These are phyloP conservation scores for Straminergon stramineum DNA, from an alignment of 225 moss, liverwort and hornwort genomes.

Conservation along the genomic window DNA sequence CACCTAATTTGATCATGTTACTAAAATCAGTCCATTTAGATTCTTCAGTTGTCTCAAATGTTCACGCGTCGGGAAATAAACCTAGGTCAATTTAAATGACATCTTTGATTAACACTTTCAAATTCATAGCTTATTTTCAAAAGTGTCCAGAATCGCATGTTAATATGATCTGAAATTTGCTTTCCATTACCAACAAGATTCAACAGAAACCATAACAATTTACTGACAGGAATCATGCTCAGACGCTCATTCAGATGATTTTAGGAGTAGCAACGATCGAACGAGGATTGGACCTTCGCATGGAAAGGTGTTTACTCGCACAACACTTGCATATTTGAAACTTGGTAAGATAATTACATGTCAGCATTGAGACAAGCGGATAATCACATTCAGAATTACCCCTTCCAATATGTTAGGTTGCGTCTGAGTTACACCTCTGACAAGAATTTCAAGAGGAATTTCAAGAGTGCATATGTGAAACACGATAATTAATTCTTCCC, in stretches of 20 bases:
- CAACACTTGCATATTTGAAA: neutral
- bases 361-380: too few species aligned
- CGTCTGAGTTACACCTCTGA: neutral
- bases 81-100: neutral
- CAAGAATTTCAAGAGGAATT: neutral
- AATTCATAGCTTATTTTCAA: neutral
- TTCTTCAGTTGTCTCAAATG: neutral
- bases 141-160: neutral
- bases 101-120: neutral
- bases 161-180: neutral
- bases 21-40: neutral
- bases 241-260: neutral
- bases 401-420: neutral
- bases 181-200: neutral
- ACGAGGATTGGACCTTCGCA: neutral
- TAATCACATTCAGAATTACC: neutral
- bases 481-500: neutral
- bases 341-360: neutral
- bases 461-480: neutral
- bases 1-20: neutral
- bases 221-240: neutral
- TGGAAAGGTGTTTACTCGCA: neutral
- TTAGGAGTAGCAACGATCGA: neutral
- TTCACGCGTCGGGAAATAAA: neutral
- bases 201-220: neutral